Evolutionary conservation across 805 yeast genomes (phyloP).

Genomic region (Metschnikowia vanudenii): DNA sequence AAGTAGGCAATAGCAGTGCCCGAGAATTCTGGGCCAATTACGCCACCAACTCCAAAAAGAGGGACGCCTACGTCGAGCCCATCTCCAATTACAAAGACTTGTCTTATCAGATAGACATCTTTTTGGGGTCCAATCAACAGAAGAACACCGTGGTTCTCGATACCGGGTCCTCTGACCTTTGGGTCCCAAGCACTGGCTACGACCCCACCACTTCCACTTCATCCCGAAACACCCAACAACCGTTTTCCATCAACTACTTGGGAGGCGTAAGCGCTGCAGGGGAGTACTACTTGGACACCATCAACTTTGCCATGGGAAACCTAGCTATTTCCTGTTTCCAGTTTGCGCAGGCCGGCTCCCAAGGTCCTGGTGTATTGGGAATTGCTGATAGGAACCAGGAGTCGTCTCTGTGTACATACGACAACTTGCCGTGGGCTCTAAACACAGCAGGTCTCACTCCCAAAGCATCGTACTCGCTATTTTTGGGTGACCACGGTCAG

Average conservation of each 20-base stretch:
- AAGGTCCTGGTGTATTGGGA: constrained; percentile 13
- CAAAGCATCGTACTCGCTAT: constrained; percentile 60
- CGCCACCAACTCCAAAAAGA: not conserved
- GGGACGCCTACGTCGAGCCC: constrained; percentile 8
- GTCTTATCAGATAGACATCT: constrained; percentile 9
- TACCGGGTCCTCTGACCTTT: constrained; percentile 44
- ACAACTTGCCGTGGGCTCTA: constrained; percentile 63
- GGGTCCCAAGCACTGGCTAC: constrained; percentile 26
- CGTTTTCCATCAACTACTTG: constrained; percentile 9
- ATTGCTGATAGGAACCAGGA: constrained; percentile 14
- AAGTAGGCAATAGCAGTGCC: not conserved
- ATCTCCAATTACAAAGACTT: constrained; percentile 10
- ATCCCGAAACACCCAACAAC: constrained; percentile 4
- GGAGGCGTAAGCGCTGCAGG: constrained; percentile 10
- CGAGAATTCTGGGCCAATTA: constrained; percentile 3
- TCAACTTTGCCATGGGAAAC: constrained; percentile 2
- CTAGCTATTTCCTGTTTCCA: constrained; percentile 11
- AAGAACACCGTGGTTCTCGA: constrained; percentile 34
- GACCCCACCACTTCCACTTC: constrained; percentile 3
- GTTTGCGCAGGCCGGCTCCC: constrained; percentile 10
- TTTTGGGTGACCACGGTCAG: constrained; percentile 41
- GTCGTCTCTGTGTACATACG: constrained; percentile 7
- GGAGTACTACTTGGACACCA: constrained; percentile 10
- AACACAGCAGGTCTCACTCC: constrained; percentile 55
- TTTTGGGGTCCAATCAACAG: constrained; percentile 29